Evolutionary conservation across 495 filamentous ascomycete species (phyloP).

Genomic region (Pyronema domesticum): DNA sequence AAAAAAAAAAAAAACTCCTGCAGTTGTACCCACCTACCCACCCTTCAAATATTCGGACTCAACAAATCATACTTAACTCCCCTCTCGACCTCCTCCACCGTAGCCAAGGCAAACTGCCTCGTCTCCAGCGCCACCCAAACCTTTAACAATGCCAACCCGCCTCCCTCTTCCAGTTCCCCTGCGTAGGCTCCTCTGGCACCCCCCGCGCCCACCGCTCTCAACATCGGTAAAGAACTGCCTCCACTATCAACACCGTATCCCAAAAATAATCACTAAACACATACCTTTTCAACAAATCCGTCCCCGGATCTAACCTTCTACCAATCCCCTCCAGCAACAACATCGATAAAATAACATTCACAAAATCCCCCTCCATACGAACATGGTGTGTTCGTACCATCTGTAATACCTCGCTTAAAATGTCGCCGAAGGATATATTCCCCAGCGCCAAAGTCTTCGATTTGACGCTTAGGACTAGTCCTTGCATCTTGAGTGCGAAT

Average conservation of each 20-base stretch:
- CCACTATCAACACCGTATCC: slow-evolving; percentile 43
- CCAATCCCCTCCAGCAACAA: slow-evolving; percentile 90
- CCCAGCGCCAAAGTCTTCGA: slow-evolving; percentile 77
- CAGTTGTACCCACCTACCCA: not conserved
- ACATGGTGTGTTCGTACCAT: slow-evolving; percentile 95
- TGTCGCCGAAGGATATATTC: slow-evolving; percentile 90
- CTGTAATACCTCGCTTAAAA: slow-evolving; percentile 68
- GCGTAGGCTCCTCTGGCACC: slow-evolving; percentile 49
- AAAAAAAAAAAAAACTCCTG: not conserved
- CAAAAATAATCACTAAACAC: slow-evolving; percentile 26
- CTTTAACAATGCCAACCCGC: slow-evolving; percentile 54
- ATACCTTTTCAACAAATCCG: slow-evolving; percentile 74
- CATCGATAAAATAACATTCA: slow-evolving; percentile 94
- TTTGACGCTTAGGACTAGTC: slow-evolving; percentile 79
- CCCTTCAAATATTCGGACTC: slow-evolving; percentile 53
- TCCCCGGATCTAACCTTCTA: slow-evolving; percentile 60
- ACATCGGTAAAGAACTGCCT: slow-evolving; percentile 69
- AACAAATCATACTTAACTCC: slow-evolving; percentile 72
- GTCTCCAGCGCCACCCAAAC: slow-evolving; percentile 89
- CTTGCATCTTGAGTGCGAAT: slow-evolving; percentile 92
- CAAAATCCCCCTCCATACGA: slow-evolving; percentile 89
- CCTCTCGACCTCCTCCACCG: slow-evolving; percentile 68
- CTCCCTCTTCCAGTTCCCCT: slow-evolving; percentile 28
- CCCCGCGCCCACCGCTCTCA: slow-evolving; percentile 54
- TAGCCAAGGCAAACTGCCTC: slow-evolving; percentile 69